phyloP scores from a whole-genome alignment of 768 basidiomycete genomes.

The Boletus edulis region DNA sequence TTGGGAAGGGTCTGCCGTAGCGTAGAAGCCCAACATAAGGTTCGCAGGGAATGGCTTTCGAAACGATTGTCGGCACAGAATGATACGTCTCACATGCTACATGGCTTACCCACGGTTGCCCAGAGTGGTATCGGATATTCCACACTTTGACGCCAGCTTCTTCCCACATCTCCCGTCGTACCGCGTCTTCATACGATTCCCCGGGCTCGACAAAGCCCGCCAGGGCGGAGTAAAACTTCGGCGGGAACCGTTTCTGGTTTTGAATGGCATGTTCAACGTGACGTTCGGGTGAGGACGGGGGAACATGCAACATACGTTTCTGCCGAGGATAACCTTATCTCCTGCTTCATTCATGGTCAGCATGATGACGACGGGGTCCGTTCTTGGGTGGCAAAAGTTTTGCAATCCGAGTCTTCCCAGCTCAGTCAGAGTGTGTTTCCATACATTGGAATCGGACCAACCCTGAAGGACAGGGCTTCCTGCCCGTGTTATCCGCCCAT shows the following conservation, averaged over 20 bases:
- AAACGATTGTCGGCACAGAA: neutral
- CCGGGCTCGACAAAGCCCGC: slow-evolving; percentile 96
- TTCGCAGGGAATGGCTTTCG: slow-evolving; percentile 84
- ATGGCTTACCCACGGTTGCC: slow-evolving; percentile 77
- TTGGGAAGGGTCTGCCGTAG: slow-evolving; percentile 67
- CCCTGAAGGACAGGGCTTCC: slow-evolving; percentile 70
- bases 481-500: slow-evolving; percentile 63
- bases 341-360: slow-evolving; percentile 75
- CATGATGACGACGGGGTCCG: slow-evolving; percentile 92
- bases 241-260: slow-evolving; percentile 59
- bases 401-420: slow-evolving; percentile 71
- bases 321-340: slow-evolving; percentile 83
- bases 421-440: slow-evolving; percentile 11
- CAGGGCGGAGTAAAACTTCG: slow-evolving; percentile 80
- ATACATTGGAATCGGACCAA: slow-evolving; percentile 36
- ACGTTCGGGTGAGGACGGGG: neutral
- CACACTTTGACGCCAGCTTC: slow-evolving; percentile 90
- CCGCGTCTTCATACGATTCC: slow-evolving; percentile 93
- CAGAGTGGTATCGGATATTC: slow-evolving; percentile 81
- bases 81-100: neutral
- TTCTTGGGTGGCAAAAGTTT: slow-evolving; percentile 81
- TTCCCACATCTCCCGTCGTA: slow-evolving; percentile 91
- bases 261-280: neutral
- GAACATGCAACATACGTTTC: slow-evolving; percentile 55
- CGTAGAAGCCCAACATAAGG: slow-evolving; percentile 90